Base-by-base conservation (phyloP, 495 filamentous ascomycete species). In the Aspergillus sparsus region DNA sequence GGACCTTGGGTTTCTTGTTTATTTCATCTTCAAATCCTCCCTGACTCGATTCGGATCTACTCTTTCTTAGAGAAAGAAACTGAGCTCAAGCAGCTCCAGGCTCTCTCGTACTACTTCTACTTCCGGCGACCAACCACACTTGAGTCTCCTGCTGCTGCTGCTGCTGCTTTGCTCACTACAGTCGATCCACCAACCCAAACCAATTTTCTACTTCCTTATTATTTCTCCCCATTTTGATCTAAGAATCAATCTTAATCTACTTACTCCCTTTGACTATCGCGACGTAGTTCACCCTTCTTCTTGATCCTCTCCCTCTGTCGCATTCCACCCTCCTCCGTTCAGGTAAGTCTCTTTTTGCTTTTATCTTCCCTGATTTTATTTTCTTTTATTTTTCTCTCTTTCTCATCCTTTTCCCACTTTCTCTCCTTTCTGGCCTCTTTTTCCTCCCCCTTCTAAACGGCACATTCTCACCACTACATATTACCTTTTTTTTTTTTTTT, bases 401-500 rank as follows among this genome's bases (percentile, higher is more conserved):
- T 18, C 6, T 15, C 6, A 9, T n/a, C 15, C 44, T 47, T 47
- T 18, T 18, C 15, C 15, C 37, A 34, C 7, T 42, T 16, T 35
- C 35, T 12, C 34, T n/a, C 49, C 21, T 46, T 12, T 41, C 55
- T 27, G 42, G 47, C 15, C 44, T 47, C 27, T 47, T 47, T 46
- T 45, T 46, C 18, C 18, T 47, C 27, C 44, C 27, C 44, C 37
- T 7, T 41, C 44, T 47, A 18, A 13, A 21, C 16, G 44, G 44
- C 44, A 47, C 44, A n/a, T 47, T 47, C 44, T 47, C 44, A 47
- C 44, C 47, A 45, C 18, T 16, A 21, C 46, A 58, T 58, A 42
- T 49, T 49, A 21, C n/a, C 57, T 46, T 49, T 49, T 45, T 49
- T 39, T 37, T 45, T 49, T 39, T 37, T 59, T 37, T 47, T 41